Conservation (phyloP, 2,329 filamentous ascomycete species). For the Epichloe sp. region DNA sequence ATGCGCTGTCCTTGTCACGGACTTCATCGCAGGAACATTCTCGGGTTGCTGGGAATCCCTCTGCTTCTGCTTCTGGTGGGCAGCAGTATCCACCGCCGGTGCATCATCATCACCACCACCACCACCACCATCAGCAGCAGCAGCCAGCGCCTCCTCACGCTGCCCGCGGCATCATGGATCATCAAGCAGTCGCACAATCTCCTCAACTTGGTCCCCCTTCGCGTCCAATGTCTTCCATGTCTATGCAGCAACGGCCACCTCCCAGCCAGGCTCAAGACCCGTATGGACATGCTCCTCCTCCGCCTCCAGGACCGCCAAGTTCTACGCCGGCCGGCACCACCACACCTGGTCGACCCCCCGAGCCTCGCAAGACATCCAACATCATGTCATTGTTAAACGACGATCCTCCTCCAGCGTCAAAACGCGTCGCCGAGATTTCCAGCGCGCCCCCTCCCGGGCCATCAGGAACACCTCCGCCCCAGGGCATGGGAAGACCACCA, state of each 20-base stretch:
- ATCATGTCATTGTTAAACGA: conserved; percentile 52
- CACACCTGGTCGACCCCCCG: conserved; percentile 28
- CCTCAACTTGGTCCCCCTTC: conserved; percentile 28
- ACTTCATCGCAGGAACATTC: conserved; percentile 30
- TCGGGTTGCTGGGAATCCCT: conserved; percentile 18
- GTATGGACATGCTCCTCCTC: conserved; percentile 16
- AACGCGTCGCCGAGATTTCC: conserved; percentile 37
- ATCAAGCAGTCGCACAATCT: conserved; percentile 23
- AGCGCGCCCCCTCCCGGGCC: conserved; percentile 22
- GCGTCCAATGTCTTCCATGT: conserved; percentile 24
- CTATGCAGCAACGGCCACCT: conserved; percentile 22
- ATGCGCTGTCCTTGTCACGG: conserved; percentile 26
- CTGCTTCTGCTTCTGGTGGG: conserved; percentile 15
- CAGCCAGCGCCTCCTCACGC: neutral
- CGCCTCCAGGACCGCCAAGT: conserved; percentile 10
- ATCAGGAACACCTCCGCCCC: conserved; percentile 38
- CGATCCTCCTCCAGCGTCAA: conserved; percentile 38
- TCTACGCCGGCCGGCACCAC: neutral
- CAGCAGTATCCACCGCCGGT: conserved; percentile 17
- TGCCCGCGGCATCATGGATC: conserved; percentile 24
- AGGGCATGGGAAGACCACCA: conserved; percentile 24
- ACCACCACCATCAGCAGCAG: neutral
- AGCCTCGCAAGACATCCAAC: conserved; percentile 46
- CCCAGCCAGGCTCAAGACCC: conserved; percentile 18
- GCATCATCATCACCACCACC: conserved; percentile 15